Conservation (phyloP, 768 basidiomycete species). For the Phylloporus scabripes region DNA sequence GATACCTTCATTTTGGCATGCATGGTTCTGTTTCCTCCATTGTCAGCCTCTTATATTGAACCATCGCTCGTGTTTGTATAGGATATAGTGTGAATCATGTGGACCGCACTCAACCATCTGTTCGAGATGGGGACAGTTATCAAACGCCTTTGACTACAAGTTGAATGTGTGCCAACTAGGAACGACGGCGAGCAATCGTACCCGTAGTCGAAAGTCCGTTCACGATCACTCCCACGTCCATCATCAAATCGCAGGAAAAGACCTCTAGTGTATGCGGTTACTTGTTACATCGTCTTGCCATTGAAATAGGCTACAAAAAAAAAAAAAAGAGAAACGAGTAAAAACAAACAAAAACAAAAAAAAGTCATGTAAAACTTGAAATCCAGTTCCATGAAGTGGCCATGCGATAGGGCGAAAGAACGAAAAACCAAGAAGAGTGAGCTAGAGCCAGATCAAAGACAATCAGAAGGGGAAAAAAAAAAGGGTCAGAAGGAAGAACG, state of each 20-base stretch:
- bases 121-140: too few relatives aligned
- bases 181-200: too few relatives aligned
- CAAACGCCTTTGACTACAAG: too few relatives aligned
- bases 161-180: too few relatives aligned
- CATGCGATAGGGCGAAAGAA: not conserved
- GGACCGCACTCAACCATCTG: too few relatives aligned
- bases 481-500: not conserved
- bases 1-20: too few relatives aligned
- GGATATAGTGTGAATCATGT: too few relatives aligned
- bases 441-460: not conserved
- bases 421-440: not conserved
- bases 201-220: too few relatives aligned
- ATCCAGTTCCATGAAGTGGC: not conserved
- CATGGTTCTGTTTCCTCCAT: too few relatives aligned
- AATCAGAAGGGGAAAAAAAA: not conserved
- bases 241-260: not conserved
- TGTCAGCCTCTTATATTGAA: too few relatives aligned
- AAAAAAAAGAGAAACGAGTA: not conserved
- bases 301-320: constrained; percentile 1
- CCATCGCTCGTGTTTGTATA: too few relatives aligned
- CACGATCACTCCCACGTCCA: too few relatives aligned
- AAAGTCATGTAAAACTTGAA: not conserved
- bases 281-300: not conserved
- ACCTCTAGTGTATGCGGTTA: not conserved
- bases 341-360: not conserved